Evolutionary conservation across 1,284 basidiomycete species (phyloP).

Genomic region (Boletellus sp.): DNA sequence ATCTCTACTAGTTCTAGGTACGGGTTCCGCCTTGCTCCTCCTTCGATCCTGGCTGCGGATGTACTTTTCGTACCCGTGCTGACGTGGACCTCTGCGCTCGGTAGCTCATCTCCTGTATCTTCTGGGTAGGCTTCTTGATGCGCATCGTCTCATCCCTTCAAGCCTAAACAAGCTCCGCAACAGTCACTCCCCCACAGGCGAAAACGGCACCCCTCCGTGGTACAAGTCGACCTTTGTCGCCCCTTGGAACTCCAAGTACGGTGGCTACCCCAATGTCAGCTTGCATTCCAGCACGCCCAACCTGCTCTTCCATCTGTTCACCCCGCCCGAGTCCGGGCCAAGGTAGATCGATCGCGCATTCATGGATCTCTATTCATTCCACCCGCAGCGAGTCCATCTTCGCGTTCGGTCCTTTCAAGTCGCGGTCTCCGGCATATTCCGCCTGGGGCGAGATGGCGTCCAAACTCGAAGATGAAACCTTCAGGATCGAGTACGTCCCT

Average conservation of each 20-base stretch:
- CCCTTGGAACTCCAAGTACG: conserved; percentile 40
- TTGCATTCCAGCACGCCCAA: conserved; percentile 56
- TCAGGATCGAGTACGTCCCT: conserved; percentile 70
- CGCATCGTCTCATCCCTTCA: conserved; percentile 15
- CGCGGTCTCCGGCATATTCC: conserved; percentile 45
- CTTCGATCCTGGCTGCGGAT: conserved; percentile 18
- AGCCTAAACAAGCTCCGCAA: conserved; percentile 27
- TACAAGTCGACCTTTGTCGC: conserved; percentile 27
- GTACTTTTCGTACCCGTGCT: conserved; percentile 30
- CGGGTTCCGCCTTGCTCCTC: conserved; percentile 10
- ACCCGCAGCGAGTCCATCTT: conserved; percentile 26
- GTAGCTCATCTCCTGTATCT: conserved; percentile 34
- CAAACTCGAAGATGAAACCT: conserved; percentile 65
- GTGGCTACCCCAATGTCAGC: conserved; percentile 51
- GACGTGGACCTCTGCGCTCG: conserved; percentile 15
- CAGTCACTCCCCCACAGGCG: conserved; percentile 30
- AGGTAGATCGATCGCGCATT: conserved; percentile 40
- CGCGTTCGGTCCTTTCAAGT: conserved; percentile 28
- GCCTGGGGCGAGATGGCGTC: conserved; percentile 69
- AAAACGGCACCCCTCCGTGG: conserved; percentile 28
- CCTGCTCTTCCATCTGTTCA: conserved; percentile 66
- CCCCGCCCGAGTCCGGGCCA: conserved; percentile 56
- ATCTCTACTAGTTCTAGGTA: conserved; percentile 46
- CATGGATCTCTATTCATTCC: conserved; percentile 20
- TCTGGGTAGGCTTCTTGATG: conserved; percentile 32